Evolutionary conservation across 2,329 filamentous ascomycete genomes (phyloP).

Genomic region (Penicillium digitatum): DNA sequence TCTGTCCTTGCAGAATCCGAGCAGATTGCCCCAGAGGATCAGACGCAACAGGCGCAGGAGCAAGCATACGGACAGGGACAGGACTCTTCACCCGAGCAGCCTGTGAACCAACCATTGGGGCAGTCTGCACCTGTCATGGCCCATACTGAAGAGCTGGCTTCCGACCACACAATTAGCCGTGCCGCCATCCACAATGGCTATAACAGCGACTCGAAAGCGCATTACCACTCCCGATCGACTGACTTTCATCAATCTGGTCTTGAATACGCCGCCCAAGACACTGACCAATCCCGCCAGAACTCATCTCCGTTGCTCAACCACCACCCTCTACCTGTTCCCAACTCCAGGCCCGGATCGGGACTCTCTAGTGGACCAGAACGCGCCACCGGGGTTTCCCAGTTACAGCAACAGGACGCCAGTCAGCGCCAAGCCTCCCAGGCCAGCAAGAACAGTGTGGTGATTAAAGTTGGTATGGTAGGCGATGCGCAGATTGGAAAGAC

Average conservation of each 20-base stretch:
- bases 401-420: slow-evolving; percentile 47
- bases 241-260: slow-evolving; percentile 31
- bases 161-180: slow-evolving; percentile 36
- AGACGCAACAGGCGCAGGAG: slow-evolving; percentile 9
- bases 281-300: slow-evolving; percentile 42
- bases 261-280: slow-evolving; percentile 46
- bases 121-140: slow-evolving; percentile 25
- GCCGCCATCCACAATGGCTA: slow-evolving; percentile 36
- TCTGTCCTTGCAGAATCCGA: slow-evolving; percentile 23
- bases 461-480: slow-evolving; percentile 99
- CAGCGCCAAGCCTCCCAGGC: slow-evolving; percentile 43
- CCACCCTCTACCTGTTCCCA: slow-evolving; percentile 38
- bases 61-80: slow-evolving; percentile 3
- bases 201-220: slow-evolving; percentile 46
- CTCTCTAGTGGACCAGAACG: slow-evolving; percentile 45
- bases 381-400: slow-evolving; percentile 45
- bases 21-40: slow-evolving; percentile 12
- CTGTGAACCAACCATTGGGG: slow-evolving; percentile 19
- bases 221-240: slow-evolving; percentile 46
- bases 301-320: slow-evolving; percentile 40
- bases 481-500: slow-evolving; percentile 99
- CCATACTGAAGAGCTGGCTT: slow-evolving; percentile 31
- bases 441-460: slow-evolving; percentile 69
- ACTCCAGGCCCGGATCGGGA: slow-evolving; percentile 49
- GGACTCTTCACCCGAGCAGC: slow-evolving; percentile 3